Evolutionary conservation across 805 yeast species (phyloP), one percentile per base, ranked within the genome.

Genomic region (Tetrapisispora phaffii): DNA sequence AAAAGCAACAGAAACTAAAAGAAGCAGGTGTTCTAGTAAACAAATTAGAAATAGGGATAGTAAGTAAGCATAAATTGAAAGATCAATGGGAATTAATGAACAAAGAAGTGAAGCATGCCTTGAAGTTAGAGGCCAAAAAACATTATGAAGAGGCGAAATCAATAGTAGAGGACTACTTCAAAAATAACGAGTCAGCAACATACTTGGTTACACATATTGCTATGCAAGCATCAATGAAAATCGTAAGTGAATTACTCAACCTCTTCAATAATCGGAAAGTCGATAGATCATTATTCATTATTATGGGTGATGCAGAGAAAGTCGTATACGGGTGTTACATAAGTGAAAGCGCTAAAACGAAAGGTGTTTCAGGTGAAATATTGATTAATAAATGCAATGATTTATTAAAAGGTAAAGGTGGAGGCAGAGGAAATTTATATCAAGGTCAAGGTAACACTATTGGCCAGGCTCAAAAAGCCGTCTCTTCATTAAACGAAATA

Each of bases 311-410:
- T 42, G 77, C 68, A 29, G 77, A 76, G 41, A 88, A 82, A 69
- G 86, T 90, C 58, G 97, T 97, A 12, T 97, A 93, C 60, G 98
- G 97, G 51, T 88, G 95, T 62, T 93, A 81, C 68, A 72, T 93
- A 41, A 78, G 90, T 1, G 80, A 84, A 50, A 79, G 66, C 35
- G 85, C 87, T 33, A 68, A 81, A 52, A 72, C 71, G 38, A 75
- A 79, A 59, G 87, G 87, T 52, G 72, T 87, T 19, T 74, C 81
- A 52, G 89, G 93, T 42, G 74, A 80, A 47, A 87, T 77, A 23
- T 73, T 88, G 54, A 93, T 94, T 26, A 66, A 73, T 42, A 69
- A 74, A 44, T 97, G 85, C 35, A 71, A 89, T 39, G 67, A 71
- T 31, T 71, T 74, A 55, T 78, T 93, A 54, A 98, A 97, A 52